Conservation (phyloP, 2,329 filamentous ascomycete species). For the Lizonia empirigonia region DNA sequence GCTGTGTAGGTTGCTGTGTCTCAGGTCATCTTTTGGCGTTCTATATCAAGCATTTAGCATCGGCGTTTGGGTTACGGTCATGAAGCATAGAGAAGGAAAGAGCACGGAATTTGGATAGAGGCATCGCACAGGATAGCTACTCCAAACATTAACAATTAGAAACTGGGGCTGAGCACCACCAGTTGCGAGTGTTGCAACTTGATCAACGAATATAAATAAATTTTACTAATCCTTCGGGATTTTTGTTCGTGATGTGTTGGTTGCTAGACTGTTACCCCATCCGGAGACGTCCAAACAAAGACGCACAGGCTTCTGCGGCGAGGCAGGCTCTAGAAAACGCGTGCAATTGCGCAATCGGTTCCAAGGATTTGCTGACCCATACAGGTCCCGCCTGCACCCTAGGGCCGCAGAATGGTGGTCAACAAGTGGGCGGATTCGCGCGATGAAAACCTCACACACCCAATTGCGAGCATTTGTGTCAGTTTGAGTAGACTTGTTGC, state of each 20-base stretch:
- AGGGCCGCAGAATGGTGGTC: constrained; percentile 23
- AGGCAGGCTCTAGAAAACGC: constrained; percentile 31
- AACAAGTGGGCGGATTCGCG: constrained; percentile 15
- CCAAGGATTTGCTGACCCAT: constrained; percentile 43
- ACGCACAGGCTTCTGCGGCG: not conserved
- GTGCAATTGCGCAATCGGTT: constrained; percentile 48
- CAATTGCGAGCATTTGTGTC: constrained; percentile 8
- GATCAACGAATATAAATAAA: constrained; percentile 1
- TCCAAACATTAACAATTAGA: constrained; percentile 14
- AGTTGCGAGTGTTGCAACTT: constrained; percentile 12
- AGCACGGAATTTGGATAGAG: constrained; percentile 6
- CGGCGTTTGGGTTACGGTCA: constrained; percentile 45
- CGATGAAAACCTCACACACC: constrained; percentile 6
- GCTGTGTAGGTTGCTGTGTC: constrained; percentile 24
- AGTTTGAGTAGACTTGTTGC: constrained; percentile 4
- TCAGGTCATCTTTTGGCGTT: constrained; percentile 28
- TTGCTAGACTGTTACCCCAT: constrained; percentile 8
- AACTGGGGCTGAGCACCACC: constrained; percentile 32
- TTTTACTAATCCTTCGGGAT: too few species aligned
- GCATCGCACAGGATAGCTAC: constrained; percentile 12
- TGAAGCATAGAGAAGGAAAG: constrained; percentile 14
- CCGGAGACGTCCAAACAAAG: constrained; percentile 9
- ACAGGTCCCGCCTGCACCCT: constrained; percentile 28
- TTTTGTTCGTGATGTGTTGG: constrained; percentile 1
- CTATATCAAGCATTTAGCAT: constrained; percentile 46